phyloP scores from a whole-genome alignment of 106 monocot genomes.

The Acorus calamus region DNA sequence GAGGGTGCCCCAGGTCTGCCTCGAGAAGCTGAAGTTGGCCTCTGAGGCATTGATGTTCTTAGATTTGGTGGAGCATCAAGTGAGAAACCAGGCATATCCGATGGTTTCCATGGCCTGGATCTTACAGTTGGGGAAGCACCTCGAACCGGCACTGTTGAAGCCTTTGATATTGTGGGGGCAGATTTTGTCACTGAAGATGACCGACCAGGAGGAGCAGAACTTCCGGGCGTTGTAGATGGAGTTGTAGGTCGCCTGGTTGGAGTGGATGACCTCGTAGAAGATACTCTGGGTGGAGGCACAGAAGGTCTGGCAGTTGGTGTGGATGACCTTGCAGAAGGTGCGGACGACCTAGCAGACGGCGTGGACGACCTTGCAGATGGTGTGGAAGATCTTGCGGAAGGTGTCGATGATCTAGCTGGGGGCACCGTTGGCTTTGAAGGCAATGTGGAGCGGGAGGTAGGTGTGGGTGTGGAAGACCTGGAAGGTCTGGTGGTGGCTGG shows the following conservation, averaged over 20 bases:
- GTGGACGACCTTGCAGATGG: too few species aligned
- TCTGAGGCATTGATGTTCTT: slow-evolving; percentile 65
- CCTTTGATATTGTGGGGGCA: slow-evolving; percentile 15
- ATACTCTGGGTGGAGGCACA: slow-evolving; percentile 22
- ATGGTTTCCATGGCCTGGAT: slow-evolving; percentile 66
- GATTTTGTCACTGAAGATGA: slow-evolving; percentile 29
- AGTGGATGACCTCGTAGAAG: slow-evolving; percentile 32
- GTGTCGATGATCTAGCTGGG: slow-evolving; percentile 43
- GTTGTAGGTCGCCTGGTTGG: slow-evolving; percentile 49
- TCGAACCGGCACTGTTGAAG: slow-evolving; percentile 15
- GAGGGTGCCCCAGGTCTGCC: slow-evolving; percentile 12
- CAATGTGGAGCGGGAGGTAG: slow-evolving; percentile 47
- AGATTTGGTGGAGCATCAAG: slow-evolving; percentile 74
- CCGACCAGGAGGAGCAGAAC: slow-evolving; percentile 25
- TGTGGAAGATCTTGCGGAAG: slow-evolving; percentile 42
- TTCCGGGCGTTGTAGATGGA: slow-evolving; percentile 20
- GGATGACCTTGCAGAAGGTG: too few species aligned
- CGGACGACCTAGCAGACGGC: too few species aligned
- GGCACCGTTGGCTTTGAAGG: slow-evolving; percentile 32
- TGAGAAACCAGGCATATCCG: slow-evolving; percentile 62
- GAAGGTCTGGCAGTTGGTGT: slow-evolving; percentile 31
- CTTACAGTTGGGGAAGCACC: slow-evolving; percentile 54
- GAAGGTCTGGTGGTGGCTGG: slow-evolving; percentile 28
- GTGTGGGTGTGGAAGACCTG: slow-evolving; percentile 52
- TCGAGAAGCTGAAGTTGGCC: slow-evolving; percentile 69